Evolutionary conservation across 176 grass and related monocot genomes (phyloP), one percentile per base, ranked within the genome.

Genomic region (Carex scoparia): DNA sequence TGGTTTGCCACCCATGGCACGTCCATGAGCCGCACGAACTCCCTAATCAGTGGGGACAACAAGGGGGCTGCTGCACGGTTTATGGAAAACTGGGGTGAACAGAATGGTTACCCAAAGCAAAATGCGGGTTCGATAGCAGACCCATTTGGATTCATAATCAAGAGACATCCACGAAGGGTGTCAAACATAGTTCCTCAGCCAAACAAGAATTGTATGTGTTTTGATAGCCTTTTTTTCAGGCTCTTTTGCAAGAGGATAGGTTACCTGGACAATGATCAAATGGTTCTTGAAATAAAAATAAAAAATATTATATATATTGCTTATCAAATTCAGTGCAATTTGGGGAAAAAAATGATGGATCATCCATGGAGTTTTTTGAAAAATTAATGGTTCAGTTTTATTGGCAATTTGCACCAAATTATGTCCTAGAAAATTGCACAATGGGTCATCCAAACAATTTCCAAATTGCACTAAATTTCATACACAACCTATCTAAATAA

Each of bases 1-100:
- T 99, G 93, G 96, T 99, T 95, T 85, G 93, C 96, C 79, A 99
- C 96, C 68, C 96, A 99, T 63, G 96, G 93, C 69, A 99, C 96
- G 46, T 99, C 96, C 44, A 99, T 95, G 96, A 95, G 96, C 85
- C 89, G 96, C 54, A 92, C 93, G 59, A 99, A 99, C 88, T 90
- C 91, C 33, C 91, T 95, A 67, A 94, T 95, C 82, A 99, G 96
- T 44, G 96, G 96, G 83, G 96, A 99, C 87, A 99, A 99, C 84
- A 99, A 99, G 86, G 93, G 96, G 80, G 90, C 91, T 53, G 96
- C 96, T 84, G 93, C 96, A 86, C 91, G 90, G 56, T 99, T 99
- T 87, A 95, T 99, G 93, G 93, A 99, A 87, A 93, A 95, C 74
- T 99, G 93, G 93, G 91, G 88, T 37, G 85, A 88, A 87, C 88